Evolutionary conservation across 768 basidiomycete genomes (phyloP), one percentile per base, ranked within the genome.

Genomic region (Daedalea quercina): DNA sequence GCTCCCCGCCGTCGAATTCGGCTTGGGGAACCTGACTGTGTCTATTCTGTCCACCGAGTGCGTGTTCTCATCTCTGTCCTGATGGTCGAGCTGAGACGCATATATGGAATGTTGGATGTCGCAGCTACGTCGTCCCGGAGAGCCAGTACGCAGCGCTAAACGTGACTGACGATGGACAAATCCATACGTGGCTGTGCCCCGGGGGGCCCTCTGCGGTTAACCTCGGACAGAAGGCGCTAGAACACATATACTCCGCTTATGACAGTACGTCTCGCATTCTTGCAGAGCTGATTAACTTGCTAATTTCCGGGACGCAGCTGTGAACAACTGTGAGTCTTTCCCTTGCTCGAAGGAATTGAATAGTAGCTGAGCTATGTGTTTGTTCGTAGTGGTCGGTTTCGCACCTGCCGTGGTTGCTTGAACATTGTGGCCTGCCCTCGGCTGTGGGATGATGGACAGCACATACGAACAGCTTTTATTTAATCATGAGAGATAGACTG

Each of bases 211-310:
- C 25, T 20, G 19, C 20, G 13, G 22, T 34, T 13, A 37, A 13
- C 9, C 25, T 54, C n/a, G 53, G 53, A 2, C 47, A 54, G 33
- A 50, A 41, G 31, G 49, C 34, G 22, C 26, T 54, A 19, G 47
- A 54, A 28, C 24, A 23, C 42, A 28, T 48, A 7, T 54, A 54
- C 48, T 43, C 53, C 3, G 48, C 42, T 2, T 54, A 54, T 45
- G 53, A 54, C 43, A 20, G 47, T 49, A 20, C 31, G 47, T 49
- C 7, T 31, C 28, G 28, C 6, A 11, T 6, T 31, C 11, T 31
- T 11, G 28, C n/a, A n/a, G n/a, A n/a, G n/a, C n/a, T n/a, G n/a
- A n/a, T n/a, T n/a, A n/a, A n/a, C n/a, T n/a, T n/a, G n/a, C n/a
- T n/a, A n/a, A n/a, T n/a, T n/a, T 11, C 28, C 11, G 4, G 28